Evolutionary conservation across 202 grass and related monocot genomes (phyloP), one percentile per base, ranked within the genome.

Genomic region (Zizania palustris): DNA sequence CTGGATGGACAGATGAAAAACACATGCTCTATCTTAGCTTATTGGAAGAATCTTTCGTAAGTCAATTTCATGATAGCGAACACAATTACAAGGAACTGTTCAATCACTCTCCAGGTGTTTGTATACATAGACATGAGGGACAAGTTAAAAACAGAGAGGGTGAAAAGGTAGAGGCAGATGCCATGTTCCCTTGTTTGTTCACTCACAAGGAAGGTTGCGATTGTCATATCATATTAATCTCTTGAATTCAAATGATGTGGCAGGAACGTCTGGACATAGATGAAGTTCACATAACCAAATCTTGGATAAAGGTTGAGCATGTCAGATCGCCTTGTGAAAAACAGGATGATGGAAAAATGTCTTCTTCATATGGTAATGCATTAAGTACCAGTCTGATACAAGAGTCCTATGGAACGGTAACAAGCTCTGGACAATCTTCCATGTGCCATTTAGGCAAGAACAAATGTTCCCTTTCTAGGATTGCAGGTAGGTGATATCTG

Each of bases 1-100:
- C 64, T 59, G 86, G 87, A 66, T 98, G 95, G 91, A 98, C 91
- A 48, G 74, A 98, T 78, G 83, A 92, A 82, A 98, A 89, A 60
- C 91, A 98, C 65, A 86, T 55, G 73, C 66, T 85, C 9, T 98
- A 95, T 86, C 86, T 98, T 21, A 84, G 53, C 71, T 81, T 89
- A 42, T 45, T 95, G 67, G 91, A 98, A 63, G 82, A 91, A 86
- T 90, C 89, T 3, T 98, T 98, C 62, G 67, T 98, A 13, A 76
- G 64, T 60, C 80, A 85, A 46, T 62, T 98, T 63, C 82, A 92
- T 15, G 79, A 46, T 0, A 60, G 65, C 28, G 63, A 83, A 63
- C 72, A 61, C 73, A 49, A 83, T 48, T 85, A 81, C 11, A 85
- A 84, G 82, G 61, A 53, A 9, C 83, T 83, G 64, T 66, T 87